Evolutionary conservation across 176 grass and related monocot genomes (phyloP), one percentile per base, ranked within the genome.

Genomic region (Echinochloa phyllopogon): DNA sequence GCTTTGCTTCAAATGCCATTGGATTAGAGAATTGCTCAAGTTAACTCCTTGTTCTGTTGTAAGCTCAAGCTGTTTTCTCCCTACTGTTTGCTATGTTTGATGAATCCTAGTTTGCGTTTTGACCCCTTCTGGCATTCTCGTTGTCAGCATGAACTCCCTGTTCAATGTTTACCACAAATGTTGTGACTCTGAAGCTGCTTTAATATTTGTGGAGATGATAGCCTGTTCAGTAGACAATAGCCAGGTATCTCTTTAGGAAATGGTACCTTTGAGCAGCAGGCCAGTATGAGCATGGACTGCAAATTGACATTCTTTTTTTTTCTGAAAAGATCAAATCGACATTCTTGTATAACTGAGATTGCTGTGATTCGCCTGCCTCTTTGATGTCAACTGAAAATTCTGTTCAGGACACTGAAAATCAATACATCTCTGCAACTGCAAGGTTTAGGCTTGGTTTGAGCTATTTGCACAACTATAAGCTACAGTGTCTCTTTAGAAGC

Each of bases 371-470:
- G 2, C 39, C 20, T 59, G 14, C 36, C 37, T 83, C 13, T 52
- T 45, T 69, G 4, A 6, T n/a, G 11, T 69, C 16, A 75, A 57
- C 25, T 15, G 36, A 53, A 73, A 74, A 43, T 0, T 13, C 17
- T 14, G 27, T 18, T 63, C 16, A 16, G 6, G 44, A 53, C 10
- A 17, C 64, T 1, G 14, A 37, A 55, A 9, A 38, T 4, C 25
- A 20, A 61, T 38, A 17, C 16, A 39, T 82, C 5, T 57, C 23
- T 66, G 52, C 3, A 6, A 16, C 18, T 59, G 41, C 23, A 38
- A 69, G 52, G 3, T 79, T 87, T 70, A 43, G n/a, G 6, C 23
- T 63, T 60, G 29, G 36, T 77, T 77, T 36, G 23, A 84, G 6
- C 24, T 37, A 36, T 60, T 10, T 71, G 14, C 42, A 62, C 7